Conservation (phyloP, 2,329 filamentous ascomycete species). For the Drechmeria coniospora region DNA sequence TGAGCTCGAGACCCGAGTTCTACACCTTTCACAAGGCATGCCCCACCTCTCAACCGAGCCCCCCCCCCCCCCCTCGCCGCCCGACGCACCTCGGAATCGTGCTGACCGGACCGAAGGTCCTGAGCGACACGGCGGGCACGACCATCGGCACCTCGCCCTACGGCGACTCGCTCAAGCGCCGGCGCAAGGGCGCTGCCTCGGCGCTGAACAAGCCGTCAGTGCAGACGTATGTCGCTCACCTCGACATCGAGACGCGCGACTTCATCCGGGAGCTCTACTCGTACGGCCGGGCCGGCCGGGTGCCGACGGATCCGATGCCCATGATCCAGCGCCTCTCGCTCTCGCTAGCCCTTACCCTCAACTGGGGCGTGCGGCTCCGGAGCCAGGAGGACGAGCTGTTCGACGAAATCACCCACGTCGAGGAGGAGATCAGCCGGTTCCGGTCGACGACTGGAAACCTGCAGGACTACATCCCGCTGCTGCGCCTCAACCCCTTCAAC, state of each 20-base stretch:
- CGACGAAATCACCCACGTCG: slow-evolving; percentile 45
- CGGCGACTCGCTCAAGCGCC: slow-evolving; percentile 46
- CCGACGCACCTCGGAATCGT: too few relatives aligned
- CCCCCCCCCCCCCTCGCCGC: too few relatives aligned
- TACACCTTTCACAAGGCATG: slow-evolving; percentile 43
- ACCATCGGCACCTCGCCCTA: slow-evolving; percentile 55
- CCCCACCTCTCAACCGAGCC: too few relatives aligned
- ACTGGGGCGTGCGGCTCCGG: slow-evolving; percentile 48
- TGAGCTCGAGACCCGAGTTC: slow-evolving; percentile 39
- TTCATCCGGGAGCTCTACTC: slow-evolving; percentile 45
- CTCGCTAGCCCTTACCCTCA: slow-evolving; percentile 47
- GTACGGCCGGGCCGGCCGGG: slow-evolving; percentile 38
- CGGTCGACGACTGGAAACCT: slow-evolving; percentile 44
- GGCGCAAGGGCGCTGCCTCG: slow-evolving; percentile 48
- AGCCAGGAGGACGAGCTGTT: slow-evolving; percentile 44
- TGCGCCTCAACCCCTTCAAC: slow-evolving; percentile 46
- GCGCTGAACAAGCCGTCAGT: slow-evolving; percentile 51
- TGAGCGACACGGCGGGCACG: slow-evolving; percentile 49
- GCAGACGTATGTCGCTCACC: slow-evolving; percentile 43
- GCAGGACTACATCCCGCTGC: slow-evolving; percentile 44
- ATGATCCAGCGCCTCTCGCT: slow-evolving; percentile 51
- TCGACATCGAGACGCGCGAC: slow-evolving; percentile 46
- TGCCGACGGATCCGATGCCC: slow-evolving; percentile 47
- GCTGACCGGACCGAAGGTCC: slow-evolving; percentile 35
- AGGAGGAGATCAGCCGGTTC: slow-evolving; percentile 44